These are phyloP conservation scores for Ustilago loliicola DNA, from an alignment of 1,284 basidiomycete genomes.

Conservation along the genomic window DNA sequence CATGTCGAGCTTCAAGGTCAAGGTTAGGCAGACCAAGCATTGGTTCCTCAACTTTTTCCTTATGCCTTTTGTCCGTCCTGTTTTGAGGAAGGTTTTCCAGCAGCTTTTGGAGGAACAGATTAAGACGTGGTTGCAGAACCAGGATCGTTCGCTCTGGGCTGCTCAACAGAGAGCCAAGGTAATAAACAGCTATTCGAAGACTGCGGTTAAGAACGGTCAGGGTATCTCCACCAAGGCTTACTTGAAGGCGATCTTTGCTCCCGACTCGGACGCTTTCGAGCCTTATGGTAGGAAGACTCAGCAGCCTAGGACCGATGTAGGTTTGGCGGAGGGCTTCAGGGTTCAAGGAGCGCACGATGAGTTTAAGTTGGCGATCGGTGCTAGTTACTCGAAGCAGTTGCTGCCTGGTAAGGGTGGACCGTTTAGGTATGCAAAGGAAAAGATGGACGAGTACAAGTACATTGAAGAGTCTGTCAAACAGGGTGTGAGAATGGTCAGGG, in stretches of 20 bases:
- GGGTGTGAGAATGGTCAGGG: conserved; percentile 26
- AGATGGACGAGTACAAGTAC: conserved; percentile 68
- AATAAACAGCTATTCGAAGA: conserved; percentile 69
- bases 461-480: conserved; percentile 46
- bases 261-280: conserved; percentile 55
- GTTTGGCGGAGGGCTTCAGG: conserved; percentile 41
- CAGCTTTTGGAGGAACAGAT: conserved; percentile 71
- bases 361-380: conserved; percentile 73
- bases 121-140: conserved; percentile 54
- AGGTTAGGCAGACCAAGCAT: conserved; percentile 60
- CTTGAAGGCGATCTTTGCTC: conserved; percentile 72
- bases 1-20: conserved; percentile 68
- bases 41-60: conserved; percentile 67
- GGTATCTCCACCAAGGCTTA: conserved; percentile 71
- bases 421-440: conserved; percentile 67
- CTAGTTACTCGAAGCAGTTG: conserved; percentile 71
- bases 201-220: conserved; percentile 50
- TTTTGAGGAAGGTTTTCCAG: conserved; percentile 59
- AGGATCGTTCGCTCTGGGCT: conserved; percentile 68
- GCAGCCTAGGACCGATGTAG: conserved; percentile 61
- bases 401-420: conserved; percentile 70
- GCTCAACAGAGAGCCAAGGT: conserved; percentile 72
- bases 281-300: conserved; percentile 70
- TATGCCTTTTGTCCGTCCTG: conserved; percentile 62
- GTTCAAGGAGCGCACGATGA: conserved; percentile 71